Percentiles rank a stretch among this genome's conserved stretches.
Conservation (phyloP, 805 yeast genomes). For the Lipomyces yamadae region DNA sequence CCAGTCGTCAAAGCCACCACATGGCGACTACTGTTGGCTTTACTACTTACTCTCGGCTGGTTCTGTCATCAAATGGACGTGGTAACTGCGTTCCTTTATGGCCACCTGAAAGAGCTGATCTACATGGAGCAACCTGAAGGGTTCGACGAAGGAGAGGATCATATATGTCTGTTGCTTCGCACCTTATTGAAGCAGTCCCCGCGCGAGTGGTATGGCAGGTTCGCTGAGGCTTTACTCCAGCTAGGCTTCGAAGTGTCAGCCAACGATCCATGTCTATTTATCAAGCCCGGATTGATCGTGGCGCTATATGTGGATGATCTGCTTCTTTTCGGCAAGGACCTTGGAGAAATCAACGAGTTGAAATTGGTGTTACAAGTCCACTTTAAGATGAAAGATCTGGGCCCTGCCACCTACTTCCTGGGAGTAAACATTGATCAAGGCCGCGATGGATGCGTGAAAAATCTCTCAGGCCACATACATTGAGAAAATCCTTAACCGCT, state of each 20-base stretch:
- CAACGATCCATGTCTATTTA: not conserved
- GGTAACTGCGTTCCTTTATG: not conserved
- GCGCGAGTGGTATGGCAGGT: not conserved
- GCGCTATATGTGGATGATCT: not conserved
- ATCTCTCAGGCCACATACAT: not conserved
- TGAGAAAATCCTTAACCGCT: not conserved
- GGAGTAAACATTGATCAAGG: not conserved
- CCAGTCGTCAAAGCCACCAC: not conserved
- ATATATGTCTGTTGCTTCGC: not conserved
- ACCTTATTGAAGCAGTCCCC: not conserved
- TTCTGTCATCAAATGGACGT: not conserved
- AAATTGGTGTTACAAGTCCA: not conserved
- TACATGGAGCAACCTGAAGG: conserved; percentile 1
- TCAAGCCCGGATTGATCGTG: not conserved
- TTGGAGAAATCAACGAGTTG: not conserved
- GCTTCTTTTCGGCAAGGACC: not conserved
- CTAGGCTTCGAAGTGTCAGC: not conserved
- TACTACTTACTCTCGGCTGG: not conserved
- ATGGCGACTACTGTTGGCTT: not conserved
- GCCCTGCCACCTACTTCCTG: too few relatives aligned
- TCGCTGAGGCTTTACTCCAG: not conserved
- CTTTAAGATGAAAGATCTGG: not conserved
- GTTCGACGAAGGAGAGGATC: not conserved
- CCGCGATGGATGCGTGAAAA: not conserved
- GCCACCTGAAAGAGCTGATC: not conserved